phyloP scores from a whole-genome alignment of 805 yeast species.

The Yamadazyma endophytica region DNA sequence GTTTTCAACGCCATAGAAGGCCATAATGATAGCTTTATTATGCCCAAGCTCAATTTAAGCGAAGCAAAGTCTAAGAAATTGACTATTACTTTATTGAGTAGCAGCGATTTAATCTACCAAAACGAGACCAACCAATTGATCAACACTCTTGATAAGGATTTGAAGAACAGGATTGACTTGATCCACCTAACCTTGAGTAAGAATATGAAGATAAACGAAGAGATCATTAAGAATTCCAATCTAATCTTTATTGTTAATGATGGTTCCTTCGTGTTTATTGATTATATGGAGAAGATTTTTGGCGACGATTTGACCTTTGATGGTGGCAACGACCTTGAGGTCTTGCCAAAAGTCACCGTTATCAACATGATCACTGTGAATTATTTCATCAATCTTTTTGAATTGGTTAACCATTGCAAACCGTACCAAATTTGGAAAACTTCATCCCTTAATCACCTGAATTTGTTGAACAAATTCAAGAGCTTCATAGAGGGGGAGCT shows the following conservation, averaged over 20 bases:
- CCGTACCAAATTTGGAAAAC: slow-evolving; percentile 41
- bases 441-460: slow-evolving; percentile 23
- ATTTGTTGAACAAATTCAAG: slow-evolving; percentile 20
- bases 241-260: slow-evolving; percentile 35
- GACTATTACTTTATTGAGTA: slow-evolving; percentile 21
- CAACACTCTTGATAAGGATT: slow-evolving; percentile 9
- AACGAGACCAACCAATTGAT: slow-evolving; percentile 16
- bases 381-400: slow-evolving; percentile 36
- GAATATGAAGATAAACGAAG: slow-evolving; percentile 10
- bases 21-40: slow-evolving; percentile 22
- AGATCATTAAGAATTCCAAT: slow-evolving; percentile 19
- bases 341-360: slow-evolving; percentile 26
- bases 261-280: slow-evolving; percentile 28
- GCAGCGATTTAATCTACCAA: slow-evolving; percentile 13
- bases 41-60: slow-evolving; percentile 23
- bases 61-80: slow-evolving; percentile 6
- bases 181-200: slow-evolving; percentile 2
- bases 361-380: slow-evolving; percentile 37
- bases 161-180: slow-evolving; percentile 8
- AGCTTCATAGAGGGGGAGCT: slow-evolving; percentile 25
- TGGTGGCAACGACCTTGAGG: slow-evolving; percentile 1
- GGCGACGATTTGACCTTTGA: slow-evolving; percentile 1
- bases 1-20: slow-evolving; percentile 2
- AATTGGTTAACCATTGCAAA: slow-evolving; percentile 24
- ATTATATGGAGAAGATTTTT: slow-evolving; percentile 16